Percentiles rank a stretch among this genome's conserved stretches.
Conservation (phyloP, 192 early-diverging fungal genomes). For the Mortierella antarctica region DNA sequence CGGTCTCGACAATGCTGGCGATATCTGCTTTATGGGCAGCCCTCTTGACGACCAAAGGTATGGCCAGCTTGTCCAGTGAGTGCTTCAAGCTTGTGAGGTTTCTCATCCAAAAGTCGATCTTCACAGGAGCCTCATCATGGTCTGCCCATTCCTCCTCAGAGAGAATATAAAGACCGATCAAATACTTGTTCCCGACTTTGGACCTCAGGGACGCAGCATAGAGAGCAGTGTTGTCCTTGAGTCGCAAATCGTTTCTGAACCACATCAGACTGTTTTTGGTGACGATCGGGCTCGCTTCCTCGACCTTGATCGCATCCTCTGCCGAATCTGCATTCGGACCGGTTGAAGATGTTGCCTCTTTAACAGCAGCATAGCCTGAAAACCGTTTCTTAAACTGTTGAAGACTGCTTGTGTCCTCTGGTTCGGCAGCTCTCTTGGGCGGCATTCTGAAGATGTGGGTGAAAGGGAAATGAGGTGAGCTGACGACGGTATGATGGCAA, state of each 20-base stretch:
- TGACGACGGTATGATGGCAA: too few species aligned
- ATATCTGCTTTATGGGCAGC: constrained; percentile 28
- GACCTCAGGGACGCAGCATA: constrained; percentile 44
- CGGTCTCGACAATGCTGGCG: constrained; percentile 1
- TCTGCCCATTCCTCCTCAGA: constrained; percentile 62
- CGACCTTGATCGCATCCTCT: neutral
- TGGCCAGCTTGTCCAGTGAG: constrained; percentile 39
- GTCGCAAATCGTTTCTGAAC: constrained; percentile 61
- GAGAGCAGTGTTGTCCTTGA: constrained; percentile 57
- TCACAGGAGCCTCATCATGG: constrained; percentile 66
- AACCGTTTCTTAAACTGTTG: too few species aligned
- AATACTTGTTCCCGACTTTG: constrained; percentile 16
- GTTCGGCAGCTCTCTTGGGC: too few species aligned
- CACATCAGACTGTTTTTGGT: constrained; percentile 55
- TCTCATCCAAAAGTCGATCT: constrained; percentile 65
- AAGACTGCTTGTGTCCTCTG: too few species aligned
- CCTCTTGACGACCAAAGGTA: constrained; percentile 59
- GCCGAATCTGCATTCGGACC: neutral
- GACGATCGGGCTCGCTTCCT: neutral
- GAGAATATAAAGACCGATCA: constrained; percentile 65
- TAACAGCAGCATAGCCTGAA: too few species aligned
- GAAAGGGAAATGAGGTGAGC: too few species aligned
- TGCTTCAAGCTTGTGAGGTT: constrained; percentile 53
- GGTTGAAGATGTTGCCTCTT: neutral
- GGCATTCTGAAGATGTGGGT: too few species aligned